phyloP scores from a whole-genome alignment of 2,329 filamentous ascomycete genomes.

The Aureobasidium pullulans region DNA sequence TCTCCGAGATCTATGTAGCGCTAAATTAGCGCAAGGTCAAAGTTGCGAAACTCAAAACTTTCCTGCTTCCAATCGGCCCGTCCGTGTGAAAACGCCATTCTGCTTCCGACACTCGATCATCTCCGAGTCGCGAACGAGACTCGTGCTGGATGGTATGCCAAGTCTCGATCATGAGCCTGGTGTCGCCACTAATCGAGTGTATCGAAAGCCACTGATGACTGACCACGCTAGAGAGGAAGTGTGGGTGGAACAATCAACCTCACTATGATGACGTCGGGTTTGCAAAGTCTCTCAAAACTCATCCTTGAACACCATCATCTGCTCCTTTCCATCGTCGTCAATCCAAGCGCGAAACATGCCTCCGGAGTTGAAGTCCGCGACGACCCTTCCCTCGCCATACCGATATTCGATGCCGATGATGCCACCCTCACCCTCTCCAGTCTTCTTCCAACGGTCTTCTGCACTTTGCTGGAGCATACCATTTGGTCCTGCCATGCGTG shows the following conservation, averaged over 20 bases:
- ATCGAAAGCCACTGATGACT: neutral
- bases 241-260: neutral
- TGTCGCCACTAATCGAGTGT: neutral
- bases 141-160: neutral
- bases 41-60: neutral
- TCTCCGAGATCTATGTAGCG: conserved; percentile 6
- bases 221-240: too few species aligned
- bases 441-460: conserved; percentile 62
- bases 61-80: neutral
- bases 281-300: conserved; percentile 11
- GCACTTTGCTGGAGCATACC: conserved; percentile 71
- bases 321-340: conserved; percentile 51
- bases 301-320: conserved; percentile 54
- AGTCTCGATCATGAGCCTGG: neutral
- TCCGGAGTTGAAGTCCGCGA: conserved; percentile 77
- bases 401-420: conserved; percentile 71
- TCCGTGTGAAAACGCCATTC: neutral
- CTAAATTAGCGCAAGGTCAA: neutral
- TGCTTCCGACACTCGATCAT: neutral
- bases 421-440: conserved; percentile 74
- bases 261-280: neutral
- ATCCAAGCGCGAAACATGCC: conserved; percentile 83
- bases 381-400: conserved; percentile 46
- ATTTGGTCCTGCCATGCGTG: conserved; percentile 58
- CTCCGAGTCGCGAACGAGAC: conserved; percentile 6